A percentile compares a stretch with the other conserved stretches of the same genome.
phyloP scores from a whole-genome alignment of 345 rosid species.

The Anastatica hierochuntica region DNA sequence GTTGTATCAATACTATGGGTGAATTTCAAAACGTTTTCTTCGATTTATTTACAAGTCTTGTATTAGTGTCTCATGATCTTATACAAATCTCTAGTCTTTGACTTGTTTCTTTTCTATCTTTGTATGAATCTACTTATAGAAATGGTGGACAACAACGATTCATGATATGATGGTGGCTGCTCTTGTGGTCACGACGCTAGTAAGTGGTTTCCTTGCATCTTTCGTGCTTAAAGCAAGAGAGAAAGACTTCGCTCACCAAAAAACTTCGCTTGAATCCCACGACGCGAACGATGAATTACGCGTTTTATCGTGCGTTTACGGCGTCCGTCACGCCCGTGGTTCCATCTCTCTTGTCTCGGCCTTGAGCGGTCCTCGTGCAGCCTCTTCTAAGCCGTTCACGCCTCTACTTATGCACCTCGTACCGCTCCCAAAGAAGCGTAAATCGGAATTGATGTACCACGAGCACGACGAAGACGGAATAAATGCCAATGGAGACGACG shows the following conservation, averaged over 20 bases:
- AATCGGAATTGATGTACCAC: conserved; percentile 48
- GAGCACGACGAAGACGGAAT: conserved; percentile 53
- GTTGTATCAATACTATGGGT: too few relatives aligned
- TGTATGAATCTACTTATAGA: conserved; percentile 16
- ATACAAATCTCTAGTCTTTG: too few relatives aligned
- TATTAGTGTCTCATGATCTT: too few relatives aligned
- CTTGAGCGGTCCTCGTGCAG: conserved; percentile 31
- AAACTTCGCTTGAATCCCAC: conserved; percentile 39
- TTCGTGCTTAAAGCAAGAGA: conserved; percentile 37
- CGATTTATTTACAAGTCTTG: too few relatives aligned
- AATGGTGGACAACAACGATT: conserved; percentile 34
- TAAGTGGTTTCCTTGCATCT: conserved; percentile 50
- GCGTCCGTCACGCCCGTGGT: conserved; percentile 57
- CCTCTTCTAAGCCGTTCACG: conserved; percentile 32
- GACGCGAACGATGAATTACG: conserved; percentile 56
- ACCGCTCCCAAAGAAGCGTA: conserved; percentile 58
- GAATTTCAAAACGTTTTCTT: too few relatives aligned
- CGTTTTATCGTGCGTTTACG: conserved; percentile 50
- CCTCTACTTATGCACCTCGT: conserved; percentile 70
- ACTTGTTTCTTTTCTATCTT: too few relatives aligned
- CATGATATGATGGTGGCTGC: conserved; percentile 44
- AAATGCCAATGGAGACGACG: conserved; percentile 53
- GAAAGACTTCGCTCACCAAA: conserved; percentile 31
- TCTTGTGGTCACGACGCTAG: conserved; percentile 49
- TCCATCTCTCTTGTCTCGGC: conserved; percentile 43